phyloP scores from a whole-genome alignment of 208 protist species.

The Tritrichomonas foetus region DNA sequence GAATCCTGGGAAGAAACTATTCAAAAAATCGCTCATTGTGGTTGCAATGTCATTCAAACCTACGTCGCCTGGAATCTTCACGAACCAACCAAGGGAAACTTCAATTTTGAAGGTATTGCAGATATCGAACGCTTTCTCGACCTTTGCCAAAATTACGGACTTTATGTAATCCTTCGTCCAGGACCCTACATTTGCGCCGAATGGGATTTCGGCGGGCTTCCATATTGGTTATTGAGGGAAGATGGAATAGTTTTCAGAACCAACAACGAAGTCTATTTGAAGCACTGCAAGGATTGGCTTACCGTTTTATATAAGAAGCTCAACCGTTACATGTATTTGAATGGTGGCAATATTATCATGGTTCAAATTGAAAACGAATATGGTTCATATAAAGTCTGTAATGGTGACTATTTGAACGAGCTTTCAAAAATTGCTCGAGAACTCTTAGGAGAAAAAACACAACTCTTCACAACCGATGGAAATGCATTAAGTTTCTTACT shows the following conservation, averaged over 20 bases:
- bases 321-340: too few species aligned
- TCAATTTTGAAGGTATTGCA: conserved; percentile 50
- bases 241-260: conserved; percentile 39
- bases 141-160: conserved; percentile 41
- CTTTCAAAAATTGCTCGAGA: conserved; percentile 47
- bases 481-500: background rate
- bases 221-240: conserved; percentile 51
- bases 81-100: conserved; percentile 45
- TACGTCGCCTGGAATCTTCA: conserved; percentile 63
- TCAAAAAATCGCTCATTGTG: background rate
- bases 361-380: conserved; percentile 54
- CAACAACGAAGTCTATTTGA: background rate
- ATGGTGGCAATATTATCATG: background rate
- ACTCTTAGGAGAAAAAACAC: conserved; percentile 34
- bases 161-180: conserved; percentile 51
- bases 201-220: conserved; percentile 59
- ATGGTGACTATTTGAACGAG: conserved; percentile 40
- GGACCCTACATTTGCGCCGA: conserved; percentile 61
- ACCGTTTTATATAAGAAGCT: too few species aligned
- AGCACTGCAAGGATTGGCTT: too few species aligned
- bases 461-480: conserved; percentile 54
- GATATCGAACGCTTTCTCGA: conserved; percentile 49
- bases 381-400: conserved; percentile 44
- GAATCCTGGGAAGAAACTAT: too few species aligned
- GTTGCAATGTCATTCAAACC: conserved; percentile 58